Base-by-base conservation (phyloP, 1,139 yeast species). In the Candida albicans region DNA sequence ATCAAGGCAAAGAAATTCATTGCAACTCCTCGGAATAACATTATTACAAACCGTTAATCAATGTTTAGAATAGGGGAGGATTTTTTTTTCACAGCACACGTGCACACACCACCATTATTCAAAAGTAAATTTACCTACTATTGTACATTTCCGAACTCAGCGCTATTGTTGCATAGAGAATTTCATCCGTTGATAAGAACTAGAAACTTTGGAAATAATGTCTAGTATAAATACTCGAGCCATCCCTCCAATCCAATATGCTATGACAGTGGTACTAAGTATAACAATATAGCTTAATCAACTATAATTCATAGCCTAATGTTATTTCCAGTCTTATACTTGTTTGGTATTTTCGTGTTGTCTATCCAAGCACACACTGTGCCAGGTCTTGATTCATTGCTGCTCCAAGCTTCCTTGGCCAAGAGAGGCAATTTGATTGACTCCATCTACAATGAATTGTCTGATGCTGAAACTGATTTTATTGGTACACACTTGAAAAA, bases 391-490 rank as follows among this genome's bases (percentile, higher is more conserved):
- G 49, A 46, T 12, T 46, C 49, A 11, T 39, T 48, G 13, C 49
- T 55, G 9, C 51, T 61, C 39, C 51, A 55, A 39, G 58, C 57
- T 41, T 59, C 55, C 42, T 35, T 58, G 8, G 39, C 42, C 9
- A 52, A 49, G 37, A 53, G 62, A 48, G 54, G 50, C 27, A 52
- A 54, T 22, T 45, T 52, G 31, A 54, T 68, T 12, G 69, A 67
- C 41, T 43, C 52, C 15, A 54, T 68, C 7, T 65, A 54, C 46
- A 51, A 51, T 5, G 54, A 55, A 30, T 61, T 70, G 44, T 45
- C 59, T 10, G 56, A 47, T 22, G 39, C 53, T 3, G 72, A 69
- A 29, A 50, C 48, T n/a, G 73, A 70, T 45, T 70, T 59, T 45
- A 61, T 70, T 43, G 56, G 55, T 39, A 46, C 46, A 15, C 67